phyloP scores from a whole-genome alignment of 305 asterid genomes.

The Fraxinus nigra region DNA sequence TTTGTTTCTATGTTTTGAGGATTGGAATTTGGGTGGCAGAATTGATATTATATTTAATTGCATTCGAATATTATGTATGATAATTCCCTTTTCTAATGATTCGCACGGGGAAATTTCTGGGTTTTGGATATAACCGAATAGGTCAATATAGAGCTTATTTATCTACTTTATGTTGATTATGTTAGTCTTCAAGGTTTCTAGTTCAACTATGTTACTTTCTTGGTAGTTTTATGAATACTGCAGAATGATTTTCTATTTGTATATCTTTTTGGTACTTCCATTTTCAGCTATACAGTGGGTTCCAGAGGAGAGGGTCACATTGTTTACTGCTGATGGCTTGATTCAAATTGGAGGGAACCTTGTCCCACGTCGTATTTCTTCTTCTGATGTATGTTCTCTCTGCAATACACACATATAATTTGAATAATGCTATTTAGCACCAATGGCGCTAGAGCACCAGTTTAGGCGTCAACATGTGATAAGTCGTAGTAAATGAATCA shows the following conservation, averaged over 20 bases:
- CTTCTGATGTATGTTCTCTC: constrained; percentile 49
- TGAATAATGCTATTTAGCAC: no score
- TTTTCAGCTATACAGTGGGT: constrained; percentile 81
- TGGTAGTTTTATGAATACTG: not conserved
- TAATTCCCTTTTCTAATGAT: not conserved
- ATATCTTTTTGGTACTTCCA: not conserved
- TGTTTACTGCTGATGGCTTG: constrained; percentile 86
- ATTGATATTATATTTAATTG: not conserved
- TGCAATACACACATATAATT: constrained; percentile 23
- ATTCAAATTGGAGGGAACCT: constrained; percentile 87
- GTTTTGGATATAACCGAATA: not conserved
- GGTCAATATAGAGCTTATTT: not conserved
- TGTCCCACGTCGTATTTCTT: constrained; percentile 63
- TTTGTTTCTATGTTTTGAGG: not conserved
- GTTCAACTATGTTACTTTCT: not conserved
- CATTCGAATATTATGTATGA: not conserved
- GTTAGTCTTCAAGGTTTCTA: not conserved
- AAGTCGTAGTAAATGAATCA: no score
- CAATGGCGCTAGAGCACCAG: no score
- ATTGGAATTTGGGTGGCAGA: not conserved
- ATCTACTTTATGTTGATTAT: not conserved
- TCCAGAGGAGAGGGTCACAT: constrained; percentile 70
- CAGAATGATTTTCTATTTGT: not conserved
- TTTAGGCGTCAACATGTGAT: no score
- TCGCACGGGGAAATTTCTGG: not conserved